Evolutionary conservation across 305 asterid genomes (phyloP), one percentile per base, ranked within the genome.

Genomic region (Lippia alba): DNA sequence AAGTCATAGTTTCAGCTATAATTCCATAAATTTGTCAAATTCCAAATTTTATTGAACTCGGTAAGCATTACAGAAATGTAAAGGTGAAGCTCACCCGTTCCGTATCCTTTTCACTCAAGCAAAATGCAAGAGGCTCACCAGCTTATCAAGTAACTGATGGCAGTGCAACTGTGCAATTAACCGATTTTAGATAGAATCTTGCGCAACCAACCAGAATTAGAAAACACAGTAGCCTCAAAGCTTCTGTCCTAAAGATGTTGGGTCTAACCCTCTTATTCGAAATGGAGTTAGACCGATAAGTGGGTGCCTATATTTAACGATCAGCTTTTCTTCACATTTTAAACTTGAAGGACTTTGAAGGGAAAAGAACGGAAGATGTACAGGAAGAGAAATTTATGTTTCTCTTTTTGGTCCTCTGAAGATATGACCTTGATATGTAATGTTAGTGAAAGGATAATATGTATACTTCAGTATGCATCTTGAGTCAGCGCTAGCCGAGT

Each of bases 221-320:
- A 24, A 24, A 24, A 24, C 30, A 24, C 30, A 24, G 30, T 24
- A 24, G 30, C 3, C 30, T 24, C 30, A 24, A 24, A 24, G 30
- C 30, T 24, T 3, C 30, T 24, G 30, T 24, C 1, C 30, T 24
- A 24, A 24, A 24, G n/a, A 58, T 8, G 45, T 50, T 70, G 62
- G 46, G 69, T 15, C 34, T 20, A 70, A 70, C 12, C 62, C 54
- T 49, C 45, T 61, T 39, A 17, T 55, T 12, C 41, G 30, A 34
- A 14, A 18, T 56, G 45, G 10, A 8, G 49, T 7, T 58, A 19
- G 67, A 50, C n/a, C n/a, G 48, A 12, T 56, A 19, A 56, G 39
- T 12, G 6, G 44, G 9, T 24, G 32, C 46, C n/a, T 8, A 66
- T 12, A 16, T 8, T 3, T 36, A 36, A 7, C 5, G 41, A 36